Evolutionary conservation across 768 basidiomycete genomes (phyloP), one percentile per base, ranked within the genome.

Genomic region (Rhizopogon roseolus): DNA sequence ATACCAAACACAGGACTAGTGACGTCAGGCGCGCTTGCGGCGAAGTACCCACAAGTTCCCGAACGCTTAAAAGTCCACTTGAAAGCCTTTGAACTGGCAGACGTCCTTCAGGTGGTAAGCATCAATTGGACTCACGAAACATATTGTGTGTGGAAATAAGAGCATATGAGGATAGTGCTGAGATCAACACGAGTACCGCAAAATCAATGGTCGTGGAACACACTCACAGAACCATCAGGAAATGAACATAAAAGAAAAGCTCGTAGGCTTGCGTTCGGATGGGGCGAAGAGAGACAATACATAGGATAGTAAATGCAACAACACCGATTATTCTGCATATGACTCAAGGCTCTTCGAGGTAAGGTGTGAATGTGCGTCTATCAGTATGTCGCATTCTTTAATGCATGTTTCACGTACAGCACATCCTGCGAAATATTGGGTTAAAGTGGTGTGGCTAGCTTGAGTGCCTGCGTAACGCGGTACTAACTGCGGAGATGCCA

Each of bases 191-290:
- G 19, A 56, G 27, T 19, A n/a, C 1, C 2, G 8, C 25, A 27
- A 4, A 40, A 40, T 9, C 32, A 42, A 55, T 27, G 17, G 9
- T 39, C 38, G 29, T 14, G 49, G 43, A 46, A 11, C 25, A 6
- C 2, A 29, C 74, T 57, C 53, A 75, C 74, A 69, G 41, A 38
- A 70, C 68, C 52, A 77, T 61, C 4, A 72, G 14, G 41, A 77
- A 70, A 60, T 83, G 82, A 5, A 69, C 48, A 17, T 73, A 56
- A 37, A 78, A 64, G 67, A 83, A 84, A 14, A 76, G 32, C 58
- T 82, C 80, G 48, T 80, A 83, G 0, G 64, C 63, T 5, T 62
- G 63, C 5, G 70, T 62, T 5, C 81, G 72, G 14, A 82, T 54
- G 3, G 81, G 81, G 14, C 77, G 74, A 28, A 81, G 52, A 16